Evolutionary conservation across 805 yeast species (phyloP).

Genomic region (Kuraishia cidri): DNA sequence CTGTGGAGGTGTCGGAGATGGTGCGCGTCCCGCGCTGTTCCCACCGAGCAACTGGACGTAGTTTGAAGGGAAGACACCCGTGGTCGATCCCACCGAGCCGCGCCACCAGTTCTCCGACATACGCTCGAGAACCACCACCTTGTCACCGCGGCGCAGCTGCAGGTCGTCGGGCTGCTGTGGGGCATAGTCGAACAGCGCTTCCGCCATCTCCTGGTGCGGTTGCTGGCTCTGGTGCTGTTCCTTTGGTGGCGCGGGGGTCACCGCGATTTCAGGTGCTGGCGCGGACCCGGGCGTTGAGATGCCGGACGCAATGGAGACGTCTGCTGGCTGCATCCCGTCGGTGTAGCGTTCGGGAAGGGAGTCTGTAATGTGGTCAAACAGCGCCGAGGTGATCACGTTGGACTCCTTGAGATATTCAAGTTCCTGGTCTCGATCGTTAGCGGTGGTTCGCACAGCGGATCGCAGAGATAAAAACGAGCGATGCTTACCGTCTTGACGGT

Average conservation of each 20-base stretch:
- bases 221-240: background rate
- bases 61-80: constrained; percentile 87
- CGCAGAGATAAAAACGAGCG: background rate
- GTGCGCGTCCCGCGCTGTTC: constrained; percentile 1
- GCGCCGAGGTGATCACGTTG: constrained; percentile 52
- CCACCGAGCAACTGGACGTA: constrained; percentile 46
- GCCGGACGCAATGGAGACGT: background rate
- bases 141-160: constrained; percentile 54
- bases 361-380: constrained; percentile 38
- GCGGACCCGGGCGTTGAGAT: background rate
- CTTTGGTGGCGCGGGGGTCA: background rate
- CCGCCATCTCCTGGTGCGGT: constrained; percentile 30
- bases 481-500: constrained; percentile 46
- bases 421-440: constrained; percentile 29
- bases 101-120: constrained; percentile 88
- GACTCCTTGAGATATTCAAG: constrained; percentile 73
- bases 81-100: constrained; percentile 50
- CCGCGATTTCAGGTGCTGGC: background rate
- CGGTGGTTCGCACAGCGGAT: background rate
- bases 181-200: constrained; percentile 66
- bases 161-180: constrained; percentile 77
- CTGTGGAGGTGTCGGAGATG: constrained; percentile 1
- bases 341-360: constrained; percentile 52
- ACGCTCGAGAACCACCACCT: constrained; percentile 54
- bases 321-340: constrained; percentile 26